Base-by-base conservation (phyloP, 805 yeast genomes). In the Zygosaccharomyces kombuchaensis region DNA sequence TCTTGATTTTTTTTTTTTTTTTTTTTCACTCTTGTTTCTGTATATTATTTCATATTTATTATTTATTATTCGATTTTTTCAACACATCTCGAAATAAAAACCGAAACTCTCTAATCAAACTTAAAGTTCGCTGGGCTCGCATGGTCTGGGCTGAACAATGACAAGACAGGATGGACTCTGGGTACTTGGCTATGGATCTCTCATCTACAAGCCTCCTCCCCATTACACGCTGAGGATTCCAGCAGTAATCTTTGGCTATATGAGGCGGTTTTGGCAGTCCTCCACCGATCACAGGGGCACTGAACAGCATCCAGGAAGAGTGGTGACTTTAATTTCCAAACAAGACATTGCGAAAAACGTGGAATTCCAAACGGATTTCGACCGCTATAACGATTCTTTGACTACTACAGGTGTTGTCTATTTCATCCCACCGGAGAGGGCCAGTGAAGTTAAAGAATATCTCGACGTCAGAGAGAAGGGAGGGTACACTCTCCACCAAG, bases 281-380 rank as follows among this genome's bases (percentile, higher is more conserved):
- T 83, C 93, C 9, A 79, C 82, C 19, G 97, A 90, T 62, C 96
- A 91, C 63, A 68, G 97, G 43, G 97, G 97, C 1, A 84, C 95
- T 0, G 88, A 87, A 0, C 86, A 78, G 46, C 61, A 67, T n/a
- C 96, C 95, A 1, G 98, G 98, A 0, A 67, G 97, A 27, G 97
- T 90, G 1, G 96, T 78, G 8, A 90, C 97, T 0, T 68, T 90
- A 37, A 71, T 90, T 1, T 77, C 89, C 8, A 69, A 76, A 36
- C 74, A 75, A 6, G 80, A 79, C 46, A 71, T 84, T 13, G 60
- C 75, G 21, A 43, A 55, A 2, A 70, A 78, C 48, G 46, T 54
- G 0, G 53, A 44, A 2, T 75, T 80, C 45, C 68, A 71, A 29
- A 50, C 66, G 2, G 81, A 80, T 54, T 62, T 78, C 8, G 23